phyloP scores from a whole-genome alignment of 2,329 filamentous ascomycete genomes.

The Cordyceps farinosa region DNA sequence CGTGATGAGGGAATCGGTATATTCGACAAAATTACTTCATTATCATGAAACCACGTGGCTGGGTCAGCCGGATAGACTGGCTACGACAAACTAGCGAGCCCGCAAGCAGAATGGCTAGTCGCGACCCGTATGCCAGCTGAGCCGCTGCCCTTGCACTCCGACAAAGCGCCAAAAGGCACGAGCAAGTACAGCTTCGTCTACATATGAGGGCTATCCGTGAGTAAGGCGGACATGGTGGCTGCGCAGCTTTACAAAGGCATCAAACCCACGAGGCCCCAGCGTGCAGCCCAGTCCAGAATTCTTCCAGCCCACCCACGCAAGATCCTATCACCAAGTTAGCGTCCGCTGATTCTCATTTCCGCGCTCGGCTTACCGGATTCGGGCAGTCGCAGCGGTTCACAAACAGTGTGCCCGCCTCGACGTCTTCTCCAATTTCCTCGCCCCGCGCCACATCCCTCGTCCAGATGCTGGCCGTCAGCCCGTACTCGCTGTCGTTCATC shows the following conservation, averaged over 20 bases:
- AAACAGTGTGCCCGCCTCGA: conserved; percentile 94
- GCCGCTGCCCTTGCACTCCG: too few species aligned
- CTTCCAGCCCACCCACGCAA: conserved; percentile 96
- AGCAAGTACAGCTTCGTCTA: background rate
- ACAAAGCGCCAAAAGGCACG: background rate
- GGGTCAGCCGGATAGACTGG: too few species aligned
- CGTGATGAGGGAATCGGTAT: conserved; percentile 26
- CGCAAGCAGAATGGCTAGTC: background rate
- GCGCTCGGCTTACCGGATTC: conserved; percentile 66
- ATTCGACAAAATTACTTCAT: background rate
- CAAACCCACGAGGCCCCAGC: conserved; percentile 84
- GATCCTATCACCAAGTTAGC: conserved; percentile 53
- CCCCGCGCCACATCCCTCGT: conserved; percentile 78
- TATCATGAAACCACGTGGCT: too few species aligned
- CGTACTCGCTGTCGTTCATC: conserved; percentile 95
- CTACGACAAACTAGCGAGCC: too few species aligned
- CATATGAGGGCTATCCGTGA: background rate
- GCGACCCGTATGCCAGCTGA: too few species aligned
- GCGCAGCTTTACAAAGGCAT: conserved; percentile 94
- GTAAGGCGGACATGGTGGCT: conserved; percentile 65
- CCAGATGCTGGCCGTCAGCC: conserved; percentile 95
- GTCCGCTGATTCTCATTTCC: background rate
- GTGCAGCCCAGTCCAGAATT: conserved; percentile 94
- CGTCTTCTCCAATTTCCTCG: conserved; percentile 71
- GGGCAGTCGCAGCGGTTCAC: conserved; percentile 93